phyloP scores from a whole-genome alignment of 805 yeast genomes.

The Wickerhamiella spandovensis region DNA sequence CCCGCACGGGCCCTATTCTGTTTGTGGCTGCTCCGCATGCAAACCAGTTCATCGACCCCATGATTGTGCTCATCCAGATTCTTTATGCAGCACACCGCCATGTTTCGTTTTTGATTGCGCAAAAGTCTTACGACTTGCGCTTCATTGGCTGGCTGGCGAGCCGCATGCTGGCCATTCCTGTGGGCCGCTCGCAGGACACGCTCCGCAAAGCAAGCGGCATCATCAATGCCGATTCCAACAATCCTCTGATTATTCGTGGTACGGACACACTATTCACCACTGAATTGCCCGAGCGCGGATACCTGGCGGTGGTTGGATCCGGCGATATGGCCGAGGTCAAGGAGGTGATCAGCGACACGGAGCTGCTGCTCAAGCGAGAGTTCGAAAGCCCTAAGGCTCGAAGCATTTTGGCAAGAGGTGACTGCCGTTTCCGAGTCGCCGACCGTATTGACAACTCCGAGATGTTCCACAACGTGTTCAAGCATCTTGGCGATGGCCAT shows the following conservation, averaged over 20 bases:
- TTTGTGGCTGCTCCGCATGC: conserved; percentile 97
- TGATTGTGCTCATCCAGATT: conserved; percentile 72
- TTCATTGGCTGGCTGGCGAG: conserved; percentile 68
- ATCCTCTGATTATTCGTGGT: conserved; percentile 49
- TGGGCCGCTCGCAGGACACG: conserved; percentile 82
- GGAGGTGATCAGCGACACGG: conserved; percentile 58
- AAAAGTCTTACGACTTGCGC: conserved; percentile 48
- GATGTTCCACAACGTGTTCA: conserved; percentile 75
- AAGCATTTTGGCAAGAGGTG: conserved; percentile 33
- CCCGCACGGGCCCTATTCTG: conserved; percentile 67
- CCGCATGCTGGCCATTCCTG: conserved; percentile 76
- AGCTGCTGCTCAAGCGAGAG: conserved; percentile 27
- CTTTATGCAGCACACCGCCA: conserved; percentile 52
- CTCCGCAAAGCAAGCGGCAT: conserved; percentile 54
- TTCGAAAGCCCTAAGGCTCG: conserved; percentile 30
- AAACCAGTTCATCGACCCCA: conserved; percentile 82
- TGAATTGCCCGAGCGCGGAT: conserved; percentile 33
- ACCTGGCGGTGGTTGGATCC: conserved; percentile 46
- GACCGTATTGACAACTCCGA: conserved; percentile 72
- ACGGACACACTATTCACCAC: conserved; percentile 50
- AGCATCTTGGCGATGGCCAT: conserved; percentile 65
- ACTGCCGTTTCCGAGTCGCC: conserved; percentile 55
- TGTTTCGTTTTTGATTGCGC: conserved; percentile 76
- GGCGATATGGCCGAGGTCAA: conserved; percentile 64
- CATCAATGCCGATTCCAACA: conserved; percentile 40